phyloP scores from a whole-genome alignment of 2,329 filamentous ascomycete genomes.

The Aspergillus alliaceus region DNA sequence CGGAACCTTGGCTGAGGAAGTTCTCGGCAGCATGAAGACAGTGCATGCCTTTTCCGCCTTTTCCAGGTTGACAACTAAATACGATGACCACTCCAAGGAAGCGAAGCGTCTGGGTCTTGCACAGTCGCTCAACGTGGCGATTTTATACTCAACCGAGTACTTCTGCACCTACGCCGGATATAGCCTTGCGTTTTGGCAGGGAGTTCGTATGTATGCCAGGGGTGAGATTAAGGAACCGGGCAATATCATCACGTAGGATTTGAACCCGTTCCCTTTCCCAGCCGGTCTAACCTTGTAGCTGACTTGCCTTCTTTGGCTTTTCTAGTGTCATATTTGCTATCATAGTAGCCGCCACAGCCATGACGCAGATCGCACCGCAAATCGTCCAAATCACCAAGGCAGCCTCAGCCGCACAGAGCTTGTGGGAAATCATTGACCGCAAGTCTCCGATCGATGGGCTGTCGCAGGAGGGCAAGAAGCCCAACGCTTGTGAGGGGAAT shows the following conservation, averaged over 20 bases:
- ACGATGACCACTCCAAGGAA: neutral
- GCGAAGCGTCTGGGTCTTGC: neutral
- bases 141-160: slow-evolving; percentile 4
- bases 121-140: slow-evolving; percentile 1
- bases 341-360: slow-evolving; percentile 34
- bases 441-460: slow-evolving; percentile 37
- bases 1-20: slow-evolving; percentile 49
- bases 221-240: slow-evolving; percentile 27
- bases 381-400: slow-evolving; percentile 42
- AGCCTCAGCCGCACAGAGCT: slow-evolving; percentile 40
- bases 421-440: slow-evolving; percentile 42
- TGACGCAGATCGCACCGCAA: slow-evolving; percentile 36
- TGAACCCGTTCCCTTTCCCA: neutral
- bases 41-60: slow-evolving; percentile 49
- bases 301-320: neutral
- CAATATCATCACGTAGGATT: slow-evolving; percentile 24
- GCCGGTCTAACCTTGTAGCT: too few species aligned
- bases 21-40: slow-evolving; percentile 48
- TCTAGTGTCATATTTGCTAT: slow-evolving; percentile 26
- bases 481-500: slow-evolving; percentile 18
- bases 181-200: slow-evolving; percentile 54
- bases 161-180: slow-evolving; percentile 54
- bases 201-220: slow-evolving; percentile 27
- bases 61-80: neutral
- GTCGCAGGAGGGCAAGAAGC: slow-evolving; percentile 12